phyloP scores from a whole-genome alignment of 2,329 filamentous ascomycete genomes.

The Trichoderma polysporum region DNA sequence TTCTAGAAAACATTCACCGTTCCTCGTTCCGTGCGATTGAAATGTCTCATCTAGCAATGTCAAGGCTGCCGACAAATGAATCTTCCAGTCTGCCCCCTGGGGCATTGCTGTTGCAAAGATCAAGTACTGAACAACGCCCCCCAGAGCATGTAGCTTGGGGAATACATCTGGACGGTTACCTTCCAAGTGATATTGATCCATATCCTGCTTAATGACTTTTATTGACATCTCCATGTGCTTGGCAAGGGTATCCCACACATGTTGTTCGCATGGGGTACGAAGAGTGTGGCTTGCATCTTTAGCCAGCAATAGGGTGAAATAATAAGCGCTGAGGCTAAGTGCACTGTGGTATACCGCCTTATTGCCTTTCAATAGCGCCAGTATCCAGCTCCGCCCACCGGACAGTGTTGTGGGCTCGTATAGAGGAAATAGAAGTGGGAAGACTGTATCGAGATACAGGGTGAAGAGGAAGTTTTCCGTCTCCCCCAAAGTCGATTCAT shows the following conservation, averaged over 20 bases:
- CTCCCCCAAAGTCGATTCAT: not conserved
- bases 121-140: constrained; percentile 45
- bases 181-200: constrained; percentile 13
- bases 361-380: constrained; percentile 49
- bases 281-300: constrained; percentile 21
- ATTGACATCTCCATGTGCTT: constrained; percentile 6
- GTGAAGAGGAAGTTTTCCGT: not conserved
- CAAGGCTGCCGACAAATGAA: constrained; percentile 1
- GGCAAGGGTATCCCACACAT: constrained; percentile 7
- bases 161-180: not conserved
- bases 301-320: constrained; percentile 41
- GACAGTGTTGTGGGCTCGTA: constrained; percentile 50
- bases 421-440: constrained; percentile 56
- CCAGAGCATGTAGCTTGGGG: constrained; percentile 32
- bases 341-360: constrained; percentile 50
- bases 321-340: constrained; percentile 51
- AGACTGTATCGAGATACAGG: constrained; percentile 37
- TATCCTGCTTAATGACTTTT: not conserved
- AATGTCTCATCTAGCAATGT: not conserved
- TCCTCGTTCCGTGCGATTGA: not conserved
- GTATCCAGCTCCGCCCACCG: constrained; percentile 52
- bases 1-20: not conserved
- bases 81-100: constrained; percentile 36
- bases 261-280: not conserved
- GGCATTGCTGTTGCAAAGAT: constrained; percentile 42